A percentile compares a stretch with the other conserved stretches of the same genome.
Evolutionary conservation across 1,284 basidiomycete species (phyloP).

Genomic region (Mycena sp.): DNA sequence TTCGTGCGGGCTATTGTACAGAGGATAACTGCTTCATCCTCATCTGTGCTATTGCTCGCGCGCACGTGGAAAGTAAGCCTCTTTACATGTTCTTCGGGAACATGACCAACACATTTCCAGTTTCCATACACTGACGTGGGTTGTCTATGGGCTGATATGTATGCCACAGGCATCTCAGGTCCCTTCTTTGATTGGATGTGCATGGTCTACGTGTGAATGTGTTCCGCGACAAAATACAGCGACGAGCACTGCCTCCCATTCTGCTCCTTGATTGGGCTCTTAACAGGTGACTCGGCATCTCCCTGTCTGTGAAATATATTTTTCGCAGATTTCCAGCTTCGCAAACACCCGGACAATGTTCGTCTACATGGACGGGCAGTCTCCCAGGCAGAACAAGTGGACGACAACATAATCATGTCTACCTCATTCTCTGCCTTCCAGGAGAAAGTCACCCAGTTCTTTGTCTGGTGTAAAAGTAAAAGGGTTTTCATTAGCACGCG

Average conservation of each 20-base stretch:
- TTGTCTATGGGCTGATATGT: background rate
- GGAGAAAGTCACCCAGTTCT: background rate
- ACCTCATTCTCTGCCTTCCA: background rate
- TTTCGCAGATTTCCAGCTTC: conserved; percentile 2
- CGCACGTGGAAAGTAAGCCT: conserved; percentile 11
- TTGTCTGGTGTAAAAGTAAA: background rate
- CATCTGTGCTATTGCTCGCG: background rate
- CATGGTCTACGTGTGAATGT: conserved; percentile 30
- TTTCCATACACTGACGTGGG: conserved; percentile 28
- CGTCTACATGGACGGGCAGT: background rate
- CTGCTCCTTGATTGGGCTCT: background rate
- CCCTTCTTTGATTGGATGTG: conserved; percentile 34
- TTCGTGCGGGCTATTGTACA: background rate
- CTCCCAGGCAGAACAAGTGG: background rate
- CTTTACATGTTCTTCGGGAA: conserved; percentile 19
- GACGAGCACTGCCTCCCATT: background rate
- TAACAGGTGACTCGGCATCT: conserved; percentile 7
- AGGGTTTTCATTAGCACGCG: background rate
- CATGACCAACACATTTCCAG: conserved; percentile 33
- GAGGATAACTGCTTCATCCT: background rate
- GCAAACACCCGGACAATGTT: background rate
- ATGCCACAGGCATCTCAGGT: conserved; percentile 1
- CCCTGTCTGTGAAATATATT: conserved; percentile 42
- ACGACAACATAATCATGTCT: background rate
- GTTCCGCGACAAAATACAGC: conserved; percentile 11